Percentiles rank a stretch among this genome's conserved stretches.
Conservation (phyloP, 257 asterid species). For the Ophiorrhiza pumila region DNA sequence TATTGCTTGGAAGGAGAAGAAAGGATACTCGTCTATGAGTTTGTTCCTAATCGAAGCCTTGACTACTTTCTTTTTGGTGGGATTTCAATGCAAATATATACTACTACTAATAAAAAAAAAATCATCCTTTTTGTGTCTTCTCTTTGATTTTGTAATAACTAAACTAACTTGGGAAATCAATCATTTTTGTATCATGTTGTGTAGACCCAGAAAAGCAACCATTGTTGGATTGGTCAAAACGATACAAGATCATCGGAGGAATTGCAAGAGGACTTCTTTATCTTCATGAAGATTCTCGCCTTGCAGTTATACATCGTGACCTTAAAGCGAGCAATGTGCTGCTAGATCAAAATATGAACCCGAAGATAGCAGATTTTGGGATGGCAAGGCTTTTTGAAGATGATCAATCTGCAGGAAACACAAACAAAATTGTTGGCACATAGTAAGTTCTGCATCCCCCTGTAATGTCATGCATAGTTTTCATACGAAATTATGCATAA, state of each 20-base stretch:
- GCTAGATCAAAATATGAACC: constrained; percentile 25
- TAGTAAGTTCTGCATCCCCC: constrained; percentile 7
- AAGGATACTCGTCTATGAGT: constrained; percentile 32
- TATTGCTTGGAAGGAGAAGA: constrained; percentile 27
- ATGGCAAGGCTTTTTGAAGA: constrained; percentile 21
- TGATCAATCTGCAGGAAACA: constrained; percentile 23
- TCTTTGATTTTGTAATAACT: background rate
- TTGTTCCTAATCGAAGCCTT: constrained; percentile 28
- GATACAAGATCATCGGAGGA: constrained; percentile 21
- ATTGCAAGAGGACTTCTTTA: constrained; percentile 25
- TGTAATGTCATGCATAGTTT: too few relatives aligned
- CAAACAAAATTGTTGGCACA: constrained; percentile 23
- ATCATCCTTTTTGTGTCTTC: background rate
- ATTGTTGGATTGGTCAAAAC: constrained; percentile 16
- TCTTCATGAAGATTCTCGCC: constrained; percentile 27
- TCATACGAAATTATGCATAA: too few relatives aligned
- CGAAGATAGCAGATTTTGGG: constrained; percentile 33
- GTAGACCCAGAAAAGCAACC: constrained; percentile 9
- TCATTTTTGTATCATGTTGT: background rate
- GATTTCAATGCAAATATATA: background rate
- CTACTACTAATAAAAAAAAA: background rate
- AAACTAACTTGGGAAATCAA: background rate
- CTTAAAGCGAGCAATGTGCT: constrained; percentile 30
- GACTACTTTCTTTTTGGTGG: constrained; percentile 29
- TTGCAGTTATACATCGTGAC: constrained; percentile 23